Conservation (phyloP, 2,329 filamentous ascomycete genomes). For the Phoma sp. region DNA sequence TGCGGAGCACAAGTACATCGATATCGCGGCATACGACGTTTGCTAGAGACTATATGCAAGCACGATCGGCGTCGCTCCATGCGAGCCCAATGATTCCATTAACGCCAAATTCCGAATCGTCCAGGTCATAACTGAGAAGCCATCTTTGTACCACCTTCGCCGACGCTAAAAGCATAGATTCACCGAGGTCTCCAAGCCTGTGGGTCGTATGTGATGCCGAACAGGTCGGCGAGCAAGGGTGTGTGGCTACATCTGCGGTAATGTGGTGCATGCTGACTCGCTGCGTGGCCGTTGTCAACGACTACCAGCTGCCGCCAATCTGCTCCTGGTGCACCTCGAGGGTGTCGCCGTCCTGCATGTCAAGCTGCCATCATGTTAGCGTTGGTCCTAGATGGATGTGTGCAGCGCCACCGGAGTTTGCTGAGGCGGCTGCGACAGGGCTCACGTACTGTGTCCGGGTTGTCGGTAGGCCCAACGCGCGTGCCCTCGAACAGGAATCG, state of each 20-base stretch:
- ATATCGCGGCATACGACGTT: constrained; percentile 23
- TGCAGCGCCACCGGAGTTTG: not conserved
- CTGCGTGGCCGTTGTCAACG: constrained; percentile 2
- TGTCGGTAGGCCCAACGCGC: constrained; percentile 87
- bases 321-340: constrained; percentile 98
- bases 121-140: constrained; percentile 29
- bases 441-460: constrained; percentile 83
- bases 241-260: constrained; percentile 2
- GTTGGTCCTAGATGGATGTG: not conserved
- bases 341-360: constrained; percentile 95
- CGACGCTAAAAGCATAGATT: constrained; percentile 26
- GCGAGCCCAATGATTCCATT: constrained; percentile 32
- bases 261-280: constrained; percentile 9
- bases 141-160: constrained; percentile 27
- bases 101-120: constrained; percentile 41
- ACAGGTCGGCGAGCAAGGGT: not conserved
- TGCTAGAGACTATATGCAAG: constrained; percentile 33
- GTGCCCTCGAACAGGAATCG: constrained; percentile 97
- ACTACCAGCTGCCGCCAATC: constrained; percentile 73
- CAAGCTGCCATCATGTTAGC: constrained; percentile 68
- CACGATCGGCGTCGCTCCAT: constrained; percentile 28
- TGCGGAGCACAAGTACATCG: constrained; percentile 11
- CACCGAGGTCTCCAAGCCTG: constrained; percentile 16
- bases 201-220: constrained; percentile 7
- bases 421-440: not conserved